Conservation (phyloP, 179 eudicot species). For the Camellia oleifera region DNA sequence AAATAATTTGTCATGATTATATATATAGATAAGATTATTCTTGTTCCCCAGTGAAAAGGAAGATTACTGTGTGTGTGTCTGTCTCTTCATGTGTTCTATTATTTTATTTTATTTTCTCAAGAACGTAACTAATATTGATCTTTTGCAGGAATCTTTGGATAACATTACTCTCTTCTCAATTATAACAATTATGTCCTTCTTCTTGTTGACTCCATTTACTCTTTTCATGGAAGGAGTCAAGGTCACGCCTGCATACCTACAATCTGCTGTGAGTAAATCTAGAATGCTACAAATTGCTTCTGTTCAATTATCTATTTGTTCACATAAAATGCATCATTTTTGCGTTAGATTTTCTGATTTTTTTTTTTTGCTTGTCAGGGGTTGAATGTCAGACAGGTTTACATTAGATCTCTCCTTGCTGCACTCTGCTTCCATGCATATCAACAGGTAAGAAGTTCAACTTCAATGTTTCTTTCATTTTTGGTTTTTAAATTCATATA, state of each 20-base stretch:
- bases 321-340: not conserved
- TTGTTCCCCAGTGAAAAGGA: not conserved
- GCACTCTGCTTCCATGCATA: conserved; percentile 75
- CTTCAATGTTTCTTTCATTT: not conserved
- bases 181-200: conserved; percentile 86
- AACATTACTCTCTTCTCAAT: conserved; percentile 88
- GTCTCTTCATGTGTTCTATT: not conserved
- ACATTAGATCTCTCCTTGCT: conserved; percentile 52
- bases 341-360: not conserved
- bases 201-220: conserved; percentile 62
- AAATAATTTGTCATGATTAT: no score
- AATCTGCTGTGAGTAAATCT: conserved; percentile 63
- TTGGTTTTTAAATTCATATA: not conserved
- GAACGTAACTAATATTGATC: conserved; percentile 3
- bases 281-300: not conserved
- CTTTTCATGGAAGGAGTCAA: conserved; percentile 79
- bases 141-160: conserved; percentile 80
- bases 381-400: conserved; percentile 51
- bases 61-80: conserved; percentile 2
- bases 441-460: conserved; percentile 49
- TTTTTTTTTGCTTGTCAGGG: conserved; percentile 34
- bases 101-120: not conserved
- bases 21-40: not conserved
- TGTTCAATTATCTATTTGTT: not conserved
- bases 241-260: conserved; percentile 76